Evolutionary conservation across 352 stramenopile species (phyloP).

Genomic region (Globisporangium paroecandrum): DNA sequence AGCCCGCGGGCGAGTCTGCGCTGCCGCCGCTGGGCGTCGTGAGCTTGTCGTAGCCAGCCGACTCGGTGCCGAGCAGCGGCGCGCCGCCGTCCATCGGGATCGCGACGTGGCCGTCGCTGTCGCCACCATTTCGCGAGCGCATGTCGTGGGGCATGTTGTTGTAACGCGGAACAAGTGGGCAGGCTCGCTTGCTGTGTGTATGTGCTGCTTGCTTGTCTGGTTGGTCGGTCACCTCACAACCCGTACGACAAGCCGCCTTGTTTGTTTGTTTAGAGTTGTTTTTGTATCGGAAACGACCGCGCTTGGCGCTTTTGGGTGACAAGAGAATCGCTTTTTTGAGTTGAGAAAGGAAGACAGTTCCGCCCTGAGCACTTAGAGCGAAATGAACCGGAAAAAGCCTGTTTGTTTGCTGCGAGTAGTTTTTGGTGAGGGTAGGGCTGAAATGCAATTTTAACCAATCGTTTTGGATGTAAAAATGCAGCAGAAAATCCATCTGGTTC

Average conservation of each 20-base stretch:
- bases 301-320: not conserved
- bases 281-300: conserved; percentile 6
- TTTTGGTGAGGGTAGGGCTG: not conserved
- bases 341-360: conserved; percentile 8
- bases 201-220: not conserved
- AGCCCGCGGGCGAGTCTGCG: conserved; percentile 11
- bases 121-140: conserved; percentile 12
- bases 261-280: not conserved
- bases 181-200: not conserved
- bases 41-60: conserved; percentile 56
- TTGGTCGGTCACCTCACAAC: not conserved
- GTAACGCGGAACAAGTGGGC: not conserved
- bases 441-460: not conserved
- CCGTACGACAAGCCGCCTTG: not conserved
- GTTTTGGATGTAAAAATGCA: not conserved
- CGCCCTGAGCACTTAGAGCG: not conserved
- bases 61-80: conserved; percentile 23
- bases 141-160: conserved; percentile 13
- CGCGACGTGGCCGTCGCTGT: conserved; percentile 16
- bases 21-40: conserved; percentile 38
- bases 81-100: conserved; percentile 38
- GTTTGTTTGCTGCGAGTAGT: not conserved
- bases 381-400: not conserved
- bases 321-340: not conserved
- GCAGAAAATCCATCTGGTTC: not conserved